A percentile compares a stretch with the other conserved stretches of the same genome.
Conservation (phyloP, 495 filamentous ascomycete genomes). For the Delitschia confertaspora region DNA sequence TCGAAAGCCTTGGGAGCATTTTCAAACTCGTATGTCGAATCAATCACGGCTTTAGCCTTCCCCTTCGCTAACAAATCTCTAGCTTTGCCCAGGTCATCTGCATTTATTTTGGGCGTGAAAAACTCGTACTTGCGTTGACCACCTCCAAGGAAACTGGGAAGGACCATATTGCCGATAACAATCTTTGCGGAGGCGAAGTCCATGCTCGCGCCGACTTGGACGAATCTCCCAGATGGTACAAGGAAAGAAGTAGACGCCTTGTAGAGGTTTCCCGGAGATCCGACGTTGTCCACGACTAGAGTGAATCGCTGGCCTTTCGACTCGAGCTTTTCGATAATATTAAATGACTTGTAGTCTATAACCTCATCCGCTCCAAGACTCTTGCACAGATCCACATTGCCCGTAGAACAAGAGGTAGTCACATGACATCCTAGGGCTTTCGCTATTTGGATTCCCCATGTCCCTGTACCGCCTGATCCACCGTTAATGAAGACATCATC, state of each 20-base stretch:
- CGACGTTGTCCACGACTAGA: conserved; percentile 56
- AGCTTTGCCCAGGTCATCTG: conserved; percentile 46
- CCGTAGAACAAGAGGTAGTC: conserved; percentile 28
- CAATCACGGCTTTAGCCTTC: conserved; percentile 52
- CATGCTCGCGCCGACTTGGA: conserved; percentile 40
- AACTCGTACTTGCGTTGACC: conserved; percentile 49
- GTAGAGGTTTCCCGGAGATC: conserved; percentile 44
- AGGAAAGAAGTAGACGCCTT: conserved; percentile 48
- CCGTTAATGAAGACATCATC: conserved; percentile 36
- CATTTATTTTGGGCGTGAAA: conserved; percentile 35
- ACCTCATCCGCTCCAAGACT: conserved; percentile 58
- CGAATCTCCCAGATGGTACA: conserved; percentile 43
- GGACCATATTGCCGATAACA: conserved; percentile 31
- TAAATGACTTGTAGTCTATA: conserved; percentile 54
- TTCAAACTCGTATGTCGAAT: conserved; percentile 52
- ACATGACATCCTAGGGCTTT: conserved; percentile 31
- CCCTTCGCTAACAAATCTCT: conserved; percentile 53
- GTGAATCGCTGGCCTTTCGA: conserved; percentile 45
- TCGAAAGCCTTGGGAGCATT: conserved; percentile 56
- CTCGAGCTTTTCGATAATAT: conserved; percentile 44
- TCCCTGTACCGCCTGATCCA: conserved; percentile 32
- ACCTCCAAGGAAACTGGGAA: conserved; percentile 56
- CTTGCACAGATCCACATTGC: conserved; percentile 37
- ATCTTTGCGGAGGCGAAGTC: conserved; percentile 16
- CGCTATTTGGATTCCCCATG: conserved; percentile 31